Conservation (phyloP, 129 eudicot genomes). For the Centaurea solstitialis region DNA sequence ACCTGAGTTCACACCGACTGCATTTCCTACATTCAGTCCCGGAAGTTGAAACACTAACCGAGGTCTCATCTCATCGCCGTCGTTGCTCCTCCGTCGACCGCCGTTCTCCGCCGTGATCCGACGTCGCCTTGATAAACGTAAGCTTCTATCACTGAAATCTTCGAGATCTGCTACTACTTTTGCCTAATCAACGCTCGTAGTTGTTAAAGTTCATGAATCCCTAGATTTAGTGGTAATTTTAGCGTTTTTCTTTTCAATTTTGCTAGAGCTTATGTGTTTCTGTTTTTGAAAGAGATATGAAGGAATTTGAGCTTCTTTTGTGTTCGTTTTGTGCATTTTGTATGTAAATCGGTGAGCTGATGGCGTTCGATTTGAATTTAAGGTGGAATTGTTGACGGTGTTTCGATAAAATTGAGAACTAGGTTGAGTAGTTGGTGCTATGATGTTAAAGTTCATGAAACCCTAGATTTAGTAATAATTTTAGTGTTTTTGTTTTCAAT, state of each 20-base stretch:
- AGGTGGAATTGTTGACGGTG: background rate
- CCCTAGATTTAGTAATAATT: background rate
- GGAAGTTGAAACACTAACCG: background rate
- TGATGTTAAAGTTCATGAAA: background rate
- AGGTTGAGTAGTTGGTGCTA: constrained; percentile 1
- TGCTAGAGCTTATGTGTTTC: background rate
- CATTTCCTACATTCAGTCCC: background rate
- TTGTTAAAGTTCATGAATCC: background rate
- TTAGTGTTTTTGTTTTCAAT: background rate
- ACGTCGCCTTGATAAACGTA: background rate
- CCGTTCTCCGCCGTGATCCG: background rate
- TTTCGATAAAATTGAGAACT: background rate
- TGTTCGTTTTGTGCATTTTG: constrained; percentile 10
- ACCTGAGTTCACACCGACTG: background rate
- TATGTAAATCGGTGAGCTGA: constrained; percentile 6
- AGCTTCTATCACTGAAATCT: background rate
- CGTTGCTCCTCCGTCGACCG: background rate
- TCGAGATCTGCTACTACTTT: background rate
- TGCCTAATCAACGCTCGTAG: background rate
- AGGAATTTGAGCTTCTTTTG: background rate
- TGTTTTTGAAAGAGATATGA: constrained; percentile 1
- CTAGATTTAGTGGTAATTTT: background rate
- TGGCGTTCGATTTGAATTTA: background rate
- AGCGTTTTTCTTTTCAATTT: background rate
- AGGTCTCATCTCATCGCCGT: background rate